phyloP scores from a whole-genome alignment of 768 basidiomycete genomes.

The Mycena chlorophos region DNA sequence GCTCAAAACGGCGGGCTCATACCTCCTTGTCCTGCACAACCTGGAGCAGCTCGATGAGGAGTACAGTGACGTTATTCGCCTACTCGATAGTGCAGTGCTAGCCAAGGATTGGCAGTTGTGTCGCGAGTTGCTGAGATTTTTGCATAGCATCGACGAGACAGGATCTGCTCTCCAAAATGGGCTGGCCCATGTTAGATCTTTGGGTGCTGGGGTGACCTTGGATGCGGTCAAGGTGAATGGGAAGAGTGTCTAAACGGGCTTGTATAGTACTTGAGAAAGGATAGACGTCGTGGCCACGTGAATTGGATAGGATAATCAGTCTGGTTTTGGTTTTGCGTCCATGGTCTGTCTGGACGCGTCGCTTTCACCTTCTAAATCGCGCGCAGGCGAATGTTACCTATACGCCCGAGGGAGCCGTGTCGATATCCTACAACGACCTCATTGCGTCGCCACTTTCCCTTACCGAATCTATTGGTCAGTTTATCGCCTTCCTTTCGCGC shows the following conservation, averaged over 20 bases:
- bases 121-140: constrained; percentile 87
- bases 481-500: constrained; percentile 16
- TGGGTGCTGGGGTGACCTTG: not conserved
- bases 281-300: too few relatives aligned
- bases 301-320: too few relatives aligned
- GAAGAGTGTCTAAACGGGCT: too few relatives aligned
- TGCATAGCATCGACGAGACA: constrained; percentile 89
- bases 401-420: constrained; percentile 53
- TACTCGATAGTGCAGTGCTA: constrained; percentile 74
- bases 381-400: constrained; percentile 26
- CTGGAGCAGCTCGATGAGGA: constrained; percentile 85
- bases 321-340: too few relatives aligned
- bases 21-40: constrained; percentile 90
- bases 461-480: constrained; percentile 58
- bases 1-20: constrained; percentile 87
- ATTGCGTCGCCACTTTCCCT: constrained; percentile 54
- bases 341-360: too few relatives aligned
- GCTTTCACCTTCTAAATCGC: too few relatives aligned
- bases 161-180: constrained; percentile 70
- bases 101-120: constrained; percentile 88
- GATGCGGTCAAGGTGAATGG: not conserved
- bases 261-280: too few relatives aligned
- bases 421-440: constrained; percentile 63
- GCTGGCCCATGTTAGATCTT: constrained; percentile 47
- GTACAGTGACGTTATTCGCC: constrained; percentile 75